phyloP scores from a whole-genome alignment of 345 rosid species.

The Eucalyptus polyanthemos region DNA sequence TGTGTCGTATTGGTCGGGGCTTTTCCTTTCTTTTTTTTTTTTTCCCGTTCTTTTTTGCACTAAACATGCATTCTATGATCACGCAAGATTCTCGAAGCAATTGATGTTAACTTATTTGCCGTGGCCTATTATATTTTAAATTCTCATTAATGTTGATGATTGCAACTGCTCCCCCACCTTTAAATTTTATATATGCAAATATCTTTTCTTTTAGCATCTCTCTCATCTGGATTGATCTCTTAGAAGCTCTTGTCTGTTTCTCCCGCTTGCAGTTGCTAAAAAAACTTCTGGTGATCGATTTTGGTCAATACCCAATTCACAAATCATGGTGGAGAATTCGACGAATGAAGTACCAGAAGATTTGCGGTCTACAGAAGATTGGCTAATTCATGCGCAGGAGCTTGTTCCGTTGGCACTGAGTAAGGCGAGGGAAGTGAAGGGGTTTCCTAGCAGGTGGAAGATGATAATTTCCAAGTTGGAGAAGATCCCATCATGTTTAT shows the following conservation, averaged over 20 bases:
- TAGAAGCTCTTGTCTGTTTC: slow-evolving; percentile 1
- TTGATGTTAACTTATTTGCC: slow-evolving; percentile 23
- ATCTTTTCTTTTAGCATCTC: neutral
- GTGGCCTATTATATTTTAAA: slow-evolving; percentile 6
- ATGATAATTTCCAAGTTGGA: slow-evolving; percentile 66
- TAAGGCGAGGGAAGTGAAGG: slow-evolving; percentile 52
- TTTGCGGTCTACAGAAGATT: slow-evolving; percentile 48
- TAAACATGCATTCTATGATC: slow-evolving; percentile 32
- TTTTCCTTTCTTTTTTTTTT: neutral
- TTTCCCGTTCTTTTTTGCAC: neutral
- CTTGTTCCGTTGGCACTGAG: slow-evolving; percentile 54
- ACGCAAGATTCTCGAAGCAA: slow-evolving; percentile 44
- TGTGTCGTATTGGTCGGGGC: slow-evolving; percentile 23
- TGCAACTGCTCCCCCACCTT: slow-evolving; percentile 67
- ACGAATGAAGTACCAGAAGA: slow-evolving; percentile 9
- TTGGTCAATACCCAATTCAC: neutral
- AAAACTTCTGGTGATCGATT: neutral
- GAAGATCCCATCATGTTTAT: slow-evolving; percentile 65
- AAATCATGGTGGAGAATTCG: slow-evolving; percentile 39
- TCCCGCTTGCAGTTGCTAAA: neutral
- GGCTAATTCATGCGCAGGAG: slow-evolving; percentile 56
- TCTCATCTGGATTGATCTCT: slow-evolving; percentile 12
- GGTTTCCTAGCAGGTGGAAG: slow-evolving; percentile 85
- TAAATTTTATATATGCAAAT: slow-evolving; percentile 10
- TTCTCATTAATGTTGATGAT: slow-evolving; percentile 5